Conservation (phyloP, 2,329 filamentous ascomycete species). For the Monilinia aucupariae region DNA sequence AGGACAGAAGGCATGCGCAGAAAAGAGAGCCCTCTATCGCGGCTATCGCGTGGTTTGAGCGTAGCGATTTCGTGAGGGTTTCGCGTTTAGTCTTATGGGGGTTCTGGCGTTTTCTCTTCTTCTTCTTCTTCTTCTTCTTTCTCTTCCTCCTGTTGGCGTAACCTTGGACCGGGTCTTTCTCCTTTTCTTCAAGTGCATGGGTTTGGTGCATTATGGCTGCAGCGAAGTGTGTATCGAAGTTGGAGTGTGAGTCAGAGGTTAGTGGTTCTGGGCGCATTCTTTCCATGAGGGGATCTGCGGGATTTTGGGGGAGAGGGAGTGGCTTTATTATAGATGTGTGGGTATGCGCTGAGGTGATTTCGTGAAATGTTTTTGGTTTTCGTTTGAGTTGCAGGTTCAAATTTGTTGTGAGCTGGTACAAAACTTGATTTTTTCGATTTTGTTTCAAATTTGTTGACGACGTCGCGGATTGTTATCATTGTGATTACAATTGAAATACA, state of each 20-base stretch:
- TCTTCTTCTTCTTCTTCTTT: too few species aligned
- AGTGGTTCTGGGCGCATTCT: neutral
- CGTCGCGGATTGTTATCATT: neutral
- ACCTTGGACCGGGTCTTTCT: too few species aligned
- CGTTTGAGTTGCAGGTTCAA: neutral
- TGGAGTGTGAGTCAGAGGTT: neutral
- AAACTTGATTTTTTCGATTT: neutral
- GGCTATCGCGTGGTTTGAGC: too few species aligned
- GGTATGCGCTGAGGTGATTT: constrained; percentile 12
- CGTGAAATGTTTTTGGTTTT: neutral
- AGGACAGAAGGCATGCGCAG: too few species aligned
- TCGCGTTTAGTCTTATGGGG: constrained; percentile 4
- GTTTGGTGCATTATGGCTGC: too few species aligned
- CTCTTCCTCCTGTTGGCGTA: too few species aligned
- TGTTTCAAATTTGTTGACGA: neutral
- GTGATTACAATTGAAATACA: neutral
- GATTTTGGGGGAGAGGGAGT: neutral
- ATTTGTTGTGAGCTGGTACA: neutral
- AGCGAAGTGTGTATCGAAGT: too few species aligned
- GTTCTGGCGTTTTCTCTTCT: too few species aligned
- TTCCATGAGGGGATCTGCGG: neutral
- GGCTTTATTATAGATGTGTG: neutral
- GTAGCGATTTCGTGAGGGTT: neutral
- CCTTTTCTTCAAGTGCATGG: too few species aligned
- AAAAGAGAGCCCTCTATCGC: too few species aligned